Conservation (phyloP, 2,329 filamentous ascomycete genomes). For the Diaporthe helianthi region DNA sequence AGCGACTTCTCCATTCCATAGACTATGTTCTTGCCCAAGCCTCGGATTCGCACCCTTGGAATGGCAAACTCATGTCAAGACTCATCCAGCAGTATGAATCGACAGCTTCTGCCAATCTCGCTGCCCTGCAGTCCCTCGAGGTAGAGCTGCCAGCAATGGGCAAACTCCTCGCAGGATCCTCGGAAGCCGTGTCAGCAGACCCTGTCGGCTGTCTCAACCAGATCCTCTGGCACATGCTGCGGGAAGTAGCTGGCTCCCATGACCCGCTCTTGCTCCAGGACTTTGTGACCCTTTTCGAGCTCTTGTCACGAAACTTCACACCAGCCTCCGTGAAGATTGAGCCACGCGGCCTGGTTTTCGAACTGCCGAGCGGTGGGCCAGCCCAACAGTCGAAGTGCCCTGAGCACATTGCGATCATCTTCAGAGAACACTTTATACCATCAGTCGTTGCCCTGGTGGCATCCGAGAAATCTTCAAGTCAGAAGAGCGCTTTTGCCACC, state of each 20-base stretch:
- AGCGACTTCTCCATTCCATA: constrained; percentile 53
- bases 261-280: constrained; percentile 42
- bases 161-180: constrained; percentile 58
- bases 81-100: constrained; percentile 63
- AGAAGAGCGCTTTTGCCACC: constrained; percentile 49
- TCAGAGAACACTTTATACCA: constrained; percentile 53
- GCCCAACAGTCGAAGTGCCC: constrained; percentile 36
- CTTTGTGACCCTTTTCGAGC: constrained; percentile 40
- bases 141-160: constrained; percentile 69
- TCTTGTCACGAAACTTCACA: constrained; percentile 32
- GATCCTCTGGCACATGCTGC: constrained; percentile 55
- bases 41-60: constrained; percentile 51
- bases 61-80: constrained; percentile 55
- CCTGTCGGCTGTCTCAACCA: constrained; percentile 57
- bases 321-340: constrained; percentile 37
- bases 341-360: constrained; percentile 38
- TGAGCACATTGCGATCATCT: constrained; percentile 48
- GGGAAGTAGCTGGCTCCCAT: constrained; percentile 50
- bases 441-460: constrained; percentile 54
- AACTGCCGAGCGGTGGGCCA: constrained; percentile 40
- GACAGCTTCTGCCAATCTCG: constrained; percentile 61
- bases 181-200: constrained; percentile 56
- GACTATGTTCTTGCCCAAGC: constrained; percentile 51
- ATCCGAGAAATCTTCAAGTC: constrained; percentile 41
- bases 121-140: constrained; percentile 68